Conservation (phyloP, 108 stramenopile genomes). For the Phaeodactylum tricornutum region DNA sequence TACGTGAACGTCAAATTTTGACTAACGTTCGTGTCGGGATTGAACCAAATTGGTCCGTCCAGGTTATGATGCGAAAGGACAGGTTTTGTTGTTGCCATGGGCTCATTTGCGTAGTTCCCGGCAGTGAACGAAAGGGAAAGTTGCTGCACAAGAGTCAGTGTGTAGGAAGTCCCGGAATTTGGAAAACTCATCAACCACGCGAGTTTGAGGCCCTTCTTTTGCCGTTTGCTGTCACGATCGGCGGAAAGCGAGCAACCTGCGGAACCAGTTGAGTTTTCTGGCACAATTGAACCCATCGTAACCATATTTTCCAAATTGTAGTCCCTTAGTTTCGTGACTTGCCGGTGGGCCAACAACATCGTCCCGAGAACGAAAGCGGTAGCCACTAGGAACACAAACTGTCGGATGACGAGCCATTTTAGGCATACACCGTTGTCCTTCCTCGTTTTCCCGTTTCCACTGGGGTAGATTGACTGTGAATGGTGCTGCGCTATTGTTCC, state of each 20-base stretch:
- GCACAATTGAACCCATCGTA: too few species aligned
- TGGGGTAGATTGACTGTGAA: too few species aligned
- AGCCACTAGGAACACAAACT: too few species aligned
- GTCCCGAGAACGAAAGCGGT: too few species aligned
- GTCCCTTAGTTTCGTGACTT: too few species aligned
- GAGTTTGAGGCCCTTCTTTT: conserved; percentile 2
- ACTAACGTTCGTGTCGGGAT: conserved; percentile 12
- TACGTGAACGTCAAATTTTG: conserved; percentile 10
- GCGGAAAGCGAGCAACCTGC: background rate
- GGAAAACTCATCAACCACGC: conserved; percentile 25
- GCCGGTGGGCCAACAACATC: too few species aligned
- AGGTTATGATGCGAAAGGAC: conserved; percentile 14
- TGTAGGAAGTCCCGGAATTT: conserved; percentile 70
- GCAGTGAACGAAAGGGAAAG: conserved; percentile 42
- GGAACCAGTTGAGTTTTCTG: too few species aligned
- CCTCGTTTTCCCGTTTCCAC: too few species aligned
- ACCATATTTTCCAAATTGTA: too few species aligned
- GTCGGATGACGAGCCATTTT: too few species aligned
- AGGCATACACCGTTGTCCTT: too few species aligned
- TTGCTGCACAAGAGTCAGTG: conserved; percentile 35
- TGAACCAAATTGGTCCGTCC: conserved; percentile 40
- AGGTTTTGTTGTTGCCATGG: conserved; percentile 25
- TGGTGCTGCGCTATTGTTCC: too few species aligned
- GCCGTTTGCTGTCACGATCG: background rate
- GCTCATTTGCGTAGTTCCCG: conserved; percentile 54